phyloP scores from a whole-genome alignment of 139 green algal species.

The Monoraphidium neglectum region DNA sequence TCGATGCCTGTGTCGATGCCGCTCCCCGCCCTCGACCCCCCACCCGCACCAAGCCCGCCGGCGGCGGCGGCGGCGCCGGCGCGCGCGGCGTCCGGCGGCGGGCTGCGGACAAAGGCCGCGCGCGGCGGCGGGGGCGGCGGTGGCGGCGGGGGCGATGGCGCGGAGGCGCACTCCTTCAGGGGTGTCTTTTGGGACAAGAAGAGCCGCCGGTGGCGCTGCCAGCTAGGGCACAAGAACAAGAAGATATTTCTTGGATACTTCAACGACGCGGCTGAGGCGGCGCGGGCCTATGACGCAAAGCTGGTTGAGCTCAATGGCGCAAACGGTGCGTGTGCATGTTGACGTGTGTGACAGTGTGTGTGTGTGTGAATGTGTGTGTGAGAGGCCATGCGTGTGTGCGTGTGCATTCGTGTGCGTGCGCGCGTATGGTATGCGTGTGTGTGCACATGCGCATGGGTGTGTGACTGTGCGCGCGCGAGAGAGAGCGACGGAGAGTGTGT shows the following conservation, averaged over 20 bases:
- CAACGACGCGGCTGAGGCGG: conserved; percentile 22
- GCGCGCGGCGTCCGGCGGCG: no score
- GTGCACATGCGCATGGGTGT: neutral
- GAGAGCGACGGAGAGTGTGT: neutral
- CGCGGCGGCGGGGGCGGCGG: no score
- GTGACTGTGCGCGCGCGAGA: neutral
- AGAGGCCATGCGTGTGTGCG: neutral
- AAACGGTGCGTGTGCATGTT: conserved; percentile 11
- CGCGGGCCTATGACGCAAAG: conserved; percentile 27
- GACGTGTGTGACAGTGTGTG: neutral
- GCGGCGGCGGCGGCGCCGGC: no score
- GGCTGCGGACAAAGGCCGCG: no score
- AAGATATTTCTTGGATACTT: conserved; percentile 40
- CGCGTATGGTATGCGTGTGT: neutral
- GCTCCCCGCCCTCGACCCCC: no score
- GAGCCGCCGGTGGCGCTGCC: conserved; percentile 22
- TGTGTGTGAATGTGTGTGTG: neutral
- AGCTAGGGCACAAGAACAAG: conserved; percentile 34
- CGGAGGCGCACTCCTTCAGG: neutral
- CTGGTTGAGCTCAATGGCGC: conserved; percentile 34
- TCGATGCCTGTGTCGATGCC: no score
- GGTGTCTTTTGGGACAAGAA: conserved; percentile 43
- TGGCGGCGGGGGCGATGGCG: no score
- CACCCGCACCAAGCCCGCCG: no score
- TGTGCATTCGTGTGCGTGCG: neutral